Percentiles rank a stretch among this genome's conserved stretches.
These are phyloP conservation scores for Poa pratensis DNA, from an alignment of 176 grass and related monocot genomes.

Conservation along the genomic window DNA sequence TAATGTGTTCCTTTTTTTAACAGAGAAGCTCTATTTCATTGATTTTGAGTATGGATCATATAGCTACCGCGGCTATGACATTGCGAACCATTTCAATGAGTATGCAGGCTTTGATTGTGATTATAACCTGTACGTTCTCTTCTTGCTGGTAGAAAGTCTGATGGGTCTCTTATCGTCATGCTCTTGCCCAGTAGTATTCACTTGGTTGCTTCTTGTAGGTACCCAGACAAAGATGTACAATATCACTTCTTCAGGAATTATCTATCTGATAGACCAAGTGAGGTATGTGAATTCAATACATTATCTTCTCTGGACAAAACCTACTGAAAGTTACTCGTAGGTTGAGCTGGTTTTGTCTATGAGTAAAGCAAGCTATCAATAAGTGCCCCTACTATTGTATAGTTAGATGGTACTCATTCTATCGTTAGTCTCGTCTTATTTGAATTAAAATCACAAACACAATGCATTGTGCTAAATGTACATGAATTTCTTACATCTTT, in stretches of 20 bases:
- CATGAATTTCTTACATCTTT: conserved; percentile 5
- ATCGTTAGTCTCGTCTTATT: conserved; percentile 24
- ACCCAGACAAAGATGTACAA: conserved; percentile 90
- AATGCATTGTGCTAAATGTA: background rate
- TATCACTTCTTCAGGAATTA: conserved; percentile 98
- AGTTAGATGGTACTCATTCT: conserved; percentile 9
- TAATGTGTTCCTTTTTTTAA: conserved; percentile 16
- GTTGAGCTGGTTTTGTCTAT: background rate
- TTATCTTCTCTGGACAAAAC: conserved; percentile 19
- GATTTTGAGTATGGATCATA: conserved; percentile 99
- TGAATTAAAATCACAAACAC: conserved; percentile 7
- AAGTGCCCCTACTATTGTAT: conserved; percentile 8
- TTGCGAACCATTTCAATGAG: conserved; percentile 99
- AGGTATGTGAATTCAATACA: conserved; percentile 56
- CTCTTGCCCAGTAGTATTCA: conserved; percentile 26
- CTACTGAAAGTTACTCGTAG: background rate
- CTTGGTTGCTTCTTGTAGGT: conserved; percentile 62
- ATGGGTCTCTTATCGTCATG: conserved; percentile 14
- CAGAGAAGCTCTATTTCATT: conserved; percentile 96
- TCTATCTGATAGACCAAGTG: conserved; percentile 62
- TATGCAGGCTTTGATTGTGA: conserved; percentile 94
- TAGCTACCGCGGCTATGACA: conserved; percentile 91
- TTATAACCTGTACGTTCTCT: conserved; percentile 75
- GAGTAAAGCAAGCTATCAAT: conserved; percentile 29
- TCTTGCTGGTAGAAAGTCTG: background rate